Conservation (phyloP, 2,329 filamentous ascomycete genomes). For the Ceratocystis diversiconidia region DNA sequence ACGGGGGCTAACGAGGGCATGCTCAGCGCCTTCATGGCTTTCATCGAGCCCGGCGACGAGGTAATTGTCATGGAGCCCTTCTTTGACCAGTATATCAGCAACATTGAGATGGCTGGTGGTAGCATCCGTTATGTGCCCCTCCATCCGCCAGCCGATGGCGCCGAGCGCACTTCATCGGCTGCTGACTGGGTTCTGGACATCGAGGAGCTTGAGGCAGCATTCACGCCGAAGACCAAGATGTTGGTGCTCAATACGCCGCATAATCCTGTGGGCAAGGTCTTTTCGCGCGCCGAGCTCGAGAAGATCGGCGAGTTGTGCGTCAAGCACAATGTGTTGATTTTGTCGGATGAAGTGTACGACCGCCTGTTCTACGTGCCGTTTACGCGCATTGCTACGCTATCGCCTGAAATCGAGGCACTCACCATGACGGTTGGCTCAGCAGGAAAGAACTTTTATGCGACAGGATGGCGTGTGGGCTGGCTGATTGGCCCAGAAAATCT, state of each 20-base stretch:
- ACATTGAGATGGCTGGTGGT: conserved; percentile 96
- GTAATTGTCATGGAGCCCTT: conserved; percentile 98
- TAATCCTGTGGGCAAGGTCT: conserved; percentile 95
- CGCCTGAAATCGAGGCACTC: conserved; percentile 72
- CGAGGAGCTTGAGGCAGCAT: conserved; percentile 61
- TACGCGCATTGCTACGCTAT: conserved; percentile 79
- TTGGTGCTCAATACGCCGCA: conserved; percentile 78
- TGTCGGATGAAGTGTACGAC: conserved; percentile 90
- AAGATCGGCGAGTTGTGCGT: conserved; percentile 79
- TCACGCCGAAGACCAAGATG: conserved; percentile 87
- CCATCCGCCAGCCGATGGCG: conserved; percentile 71
- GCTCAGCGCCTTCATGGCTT: conserved; percentile 95
- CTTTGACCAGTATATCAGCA: conserved; percentile 98
- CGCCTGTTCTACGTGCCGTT: conserved; percentile 91
- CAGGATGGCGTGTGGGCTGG: conserved; percentile 92
- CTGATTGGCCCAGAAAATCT: conserved; percentile 78
- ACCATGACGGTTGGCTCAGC: conserved; percentile 91
- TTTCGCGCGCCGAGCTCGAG: conserved; percentile 67
- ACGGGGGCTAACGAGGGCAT: conserved; percentile 85
- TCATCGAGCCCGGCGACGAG: conserved; percentile 86
- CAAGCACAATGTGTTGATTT: conserved; percentile 84
- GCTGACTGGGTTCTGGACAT: conserved; percentile 82
- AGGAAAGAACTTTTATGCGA: conserved; percentile 97
- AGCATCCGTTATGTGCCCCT: conserved; percentile 93
- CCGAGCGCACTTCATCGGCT: conserved; percentile 65